phyloP scores from a whole-genome alignment of 2,329 filamentous ascomycete species.

The Hypoxylon sp. region DNA sequence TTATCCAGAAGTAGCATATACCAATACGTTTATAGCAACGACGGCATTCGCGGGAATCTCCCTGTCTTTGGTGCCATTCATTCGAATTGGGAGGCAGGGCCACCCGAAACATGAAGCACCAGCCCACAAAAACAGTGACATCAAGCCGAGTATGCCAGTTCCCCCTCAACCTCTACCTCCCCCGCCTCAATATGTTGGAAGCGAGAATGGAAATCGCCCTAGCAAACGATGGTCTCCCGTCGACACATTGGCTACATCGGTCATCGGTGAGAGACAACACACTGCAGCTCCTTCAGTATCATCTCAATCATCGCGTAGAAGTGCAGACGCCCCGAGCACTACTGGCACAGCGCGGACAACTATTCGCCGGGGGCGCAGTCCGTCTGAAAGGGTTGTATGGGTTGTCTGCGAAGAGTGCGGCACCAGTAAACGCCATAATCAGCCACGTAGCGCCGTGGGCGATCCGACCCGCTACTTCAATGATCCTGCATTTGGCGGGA shows the following conservation, averaged over 20 bases:
- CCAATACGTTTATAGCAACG: slow-evolving; percentile 53
- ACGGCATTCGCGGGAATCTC: slow-evolving; percentile 52
- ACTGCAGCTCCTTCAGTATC: slow-evolving; percentile 48
- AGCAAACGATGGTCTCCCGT: slow-evolving; percentile 54
- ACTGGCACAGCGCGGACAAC: slow-evolving; percentile 46
- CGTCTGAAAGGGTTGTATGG: slow-evolving; percentile 52
- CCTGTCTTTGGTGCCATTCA: slow-evolving; percentile 53
- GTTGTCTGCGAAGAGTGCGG: slow-evolving; percentile 55
- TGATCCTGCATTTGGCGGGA: slow-evolving; percentile 46
- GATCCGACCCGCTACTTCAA: slow-evolving; percentile 55
- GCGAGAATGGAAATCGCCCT: slow-evolving; percentile 45
- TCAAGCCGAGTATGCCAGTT: slow-evolving; percentile 21
- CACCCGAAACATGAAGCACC: slow-evolving; percentile 14
- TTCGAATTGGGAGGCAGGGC: slow-evolving; percentile 53
- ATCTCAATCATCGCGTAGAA: slow-evolving; percentile 48
- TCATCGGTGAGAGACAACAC: slow-evolving; percentile 40
- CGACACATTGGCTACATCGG: slow-evolving; percentile 46
- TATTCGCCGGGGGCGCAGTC: slow-evolving; percentile 46
- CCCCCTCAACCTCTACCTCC: slow-evolving; percentile 12
- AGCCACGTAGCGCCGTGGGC: slow-evolving; percentile 46
- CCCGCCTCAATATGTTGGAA: slow-evolving; percentile 23
- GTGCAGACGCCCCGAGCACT: slow-evolving; percentile 46
- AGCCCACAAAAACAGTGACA: slow-evolving; percentile 23
- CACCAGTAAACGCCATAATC: slow-evolving; percentile 50
- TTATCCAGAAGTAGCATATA: slow-evolving; percentile 50